Conservation (phyloP, 2,329 filamentous ascomycete species). For the Tolypocladium pustulatum region DNA sequence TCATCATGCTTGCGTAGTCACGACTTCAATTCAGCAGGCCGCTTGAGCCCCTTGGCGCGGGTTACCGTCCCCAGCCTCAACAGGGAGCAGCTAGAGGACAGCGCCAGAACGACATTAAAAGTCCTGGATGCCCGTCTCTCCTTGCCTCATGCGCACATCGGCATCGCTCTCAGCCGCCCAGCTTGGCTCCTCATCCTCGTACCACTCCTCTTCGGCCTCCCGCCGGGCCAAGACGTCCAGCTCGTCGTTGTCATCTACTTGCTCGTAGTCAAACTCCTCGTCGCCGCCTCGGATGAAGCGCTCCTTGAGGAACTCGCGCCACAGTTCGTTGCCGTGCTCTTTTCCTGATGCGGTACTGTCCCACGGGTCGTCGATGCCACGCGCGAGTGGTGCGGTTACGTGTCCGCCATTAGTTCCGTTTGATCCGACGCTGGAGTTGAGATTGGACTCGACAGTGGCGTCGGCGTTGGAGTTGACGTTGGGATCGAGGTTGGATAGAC, state of each 20-base stretch:
- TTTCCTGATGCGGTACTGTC: constrained; percentile 26
- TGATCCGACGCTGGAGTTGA: constrained; percentile 38
- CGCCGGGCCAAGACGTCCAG: constrained; percentile 52
- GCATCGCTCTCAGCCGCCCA: constrained; percentile 40
- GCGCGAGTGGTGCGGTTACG: background rate
- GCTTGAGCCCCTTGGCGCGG: no score
- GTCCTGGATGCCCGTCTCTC: constrained; percentile 64
- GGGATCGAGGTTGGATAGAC: constrained; percentile 46
- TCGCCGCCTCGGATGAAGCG: constrained; percentile 69
- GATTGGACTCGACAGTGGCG: background rate
- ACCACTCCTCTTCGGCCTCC: constrained; percentile 66
- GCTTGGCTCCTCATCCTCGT: constrained; percentile 66
- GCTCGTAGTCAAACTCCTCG: constrained; percentile 65
- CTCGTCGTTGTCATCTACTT: constrained; percentile 61
- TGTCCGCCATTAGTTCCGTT: constrained; percentile 32
- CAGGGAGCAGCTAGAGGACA: no score
- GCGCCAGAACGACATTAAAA: constrained; percentile 33
- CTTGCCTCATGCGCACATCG: constrained; percentile 22
- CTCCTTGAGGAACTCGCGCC: constrained; percentile 61
- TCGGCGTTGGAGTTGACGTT: constrained; percentile 13
- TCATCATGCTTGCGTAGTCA: background rate
- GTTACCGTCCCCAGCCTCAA: no score
- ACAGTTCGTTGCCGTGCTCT: constrained; percentile 57
- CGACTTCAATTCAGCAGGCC: no score
- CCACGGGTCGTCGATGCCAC: constrained; percentile 12